Evolutionary conservation across 768 basidiomycete genomes (phyloP).

Genomic region (Podaxis sp.): DNA sequence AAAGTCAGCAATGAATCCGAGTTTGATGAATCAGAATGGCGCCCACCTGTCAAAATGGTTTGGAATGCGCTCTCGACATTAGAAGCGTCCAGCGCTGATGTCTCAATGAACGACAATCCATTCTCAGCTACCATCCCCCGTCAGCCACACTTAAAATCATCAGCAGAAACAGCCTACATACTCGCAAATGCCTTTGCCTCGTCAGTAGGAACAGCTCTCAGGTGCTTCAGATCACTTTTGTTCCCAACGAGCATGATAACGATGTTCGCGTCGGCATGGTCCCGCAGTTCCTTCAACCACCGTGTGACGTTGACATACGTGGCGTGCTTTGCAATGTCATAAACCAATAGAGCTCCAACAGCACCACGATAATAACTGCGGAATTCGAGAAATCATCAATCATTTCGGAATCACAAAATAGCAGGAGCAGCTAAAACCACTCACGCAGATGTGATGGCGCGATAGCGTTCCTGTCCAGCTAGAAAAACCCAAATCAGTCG

Average conservation of each 20-base stretch:
- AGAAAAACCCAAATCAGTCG: conserved; percentile 11
- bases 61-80: conserved; percentile 99
- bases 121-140: conserved; percentile 64
- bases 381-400: background rate
- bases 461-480: conserved; percentile 97
- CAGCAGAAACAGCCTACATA: conserved; percentile 31
- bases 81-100: conserved; percentile 98
- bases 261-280: conserved; percentile 91
- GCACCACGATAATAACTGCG: conserved; percentile 95
- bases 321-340: conserved; percentile 91
- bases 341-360: conserved; percentile 87
- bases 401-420: background rate
- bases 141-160: conserved; percentile 6
- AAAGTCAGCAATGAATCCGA: background rate
- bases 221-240: conserved; percentile 98
- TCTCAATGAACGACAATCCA: conserved; percentile 93
- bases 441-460: conserved; percentile 95
- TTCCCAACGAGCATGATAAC: conserved; percentile 97
- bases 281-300: conserved; percentile 96
- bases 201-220: conserved; percentile 94
- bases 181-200: conserved; percentile 92
- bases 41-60: conserved; percentile 85
- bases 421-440: conserved; percentile 20
- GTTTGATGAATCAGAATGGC: background rate
- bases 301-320: conserved; percentile 92